Conservation (phyloP, 345 rosid species). For the Camelina hispida region DNA sequence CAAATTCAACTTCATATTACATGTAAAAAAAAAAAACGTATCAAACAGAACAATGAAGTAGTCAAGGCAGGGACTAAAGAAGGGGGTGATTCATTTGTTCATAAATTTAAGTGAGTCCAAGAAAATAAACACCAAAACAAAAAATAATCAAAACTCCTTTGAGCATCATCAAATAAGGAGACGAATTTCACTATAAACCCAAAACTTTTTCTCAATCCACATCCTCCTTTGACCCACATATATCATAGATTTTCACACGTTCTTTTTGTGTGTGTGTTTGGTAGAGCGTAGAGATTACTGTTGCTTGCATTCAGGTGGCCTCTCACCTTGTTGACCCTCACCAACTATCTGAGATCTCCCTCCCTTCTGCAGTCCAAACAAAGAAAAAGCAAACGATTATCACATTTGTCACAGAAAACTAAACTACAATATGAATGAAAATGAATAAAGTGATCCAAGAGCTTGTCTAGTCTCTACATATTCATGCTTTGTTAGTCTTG, state of each 20-base stretch:
- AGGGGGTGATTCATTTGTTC: constrained; percentile 7
- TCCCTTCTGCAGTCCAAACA: constrained; percentile 50
- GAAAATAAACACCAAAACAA: constrained; percentile 27
- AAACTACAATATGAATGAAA: neutral
- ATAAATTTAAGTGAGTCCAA: constrained; percentile 3
- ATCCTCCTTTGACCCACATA: neutral
- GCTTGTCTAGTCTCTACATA: neutral
- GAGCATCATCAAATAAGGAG: constrained; percentile 16
- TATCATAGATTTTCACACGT: neutral
- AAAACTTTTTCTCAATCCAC: neutral
- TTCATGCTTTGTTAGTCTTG: neutral
- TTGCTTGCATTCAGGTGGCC: constrained; percentile 94
- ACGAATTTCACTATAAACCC: neutral
- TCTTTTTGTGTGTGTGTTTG: too few relatives aligned
- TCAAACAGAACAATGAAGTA: neutral
- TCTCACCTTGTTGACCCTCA: constrained; percentile 63
- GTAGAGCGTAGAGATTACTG: constrained; percentile 45
- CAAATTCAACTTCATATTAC: neutral
- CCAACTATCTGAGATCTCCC: constrained; percentile 52
- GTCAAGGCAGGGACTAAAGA: neutral
- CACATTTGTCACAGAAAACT: neutral
- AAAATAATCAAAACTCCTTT: constrained; percentile 24
- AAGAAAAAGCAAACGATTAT: neutral
- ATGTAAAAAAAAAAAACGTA: neutral
- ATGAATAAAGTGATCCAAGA: constrained; percentile 1